Percentiles rank a stretch among this genome's conserved stretches.
phyloP scores from a whole-genome alignment of 495 filamentous ascomycete species.

The Daldinia concentrica region DNA sequence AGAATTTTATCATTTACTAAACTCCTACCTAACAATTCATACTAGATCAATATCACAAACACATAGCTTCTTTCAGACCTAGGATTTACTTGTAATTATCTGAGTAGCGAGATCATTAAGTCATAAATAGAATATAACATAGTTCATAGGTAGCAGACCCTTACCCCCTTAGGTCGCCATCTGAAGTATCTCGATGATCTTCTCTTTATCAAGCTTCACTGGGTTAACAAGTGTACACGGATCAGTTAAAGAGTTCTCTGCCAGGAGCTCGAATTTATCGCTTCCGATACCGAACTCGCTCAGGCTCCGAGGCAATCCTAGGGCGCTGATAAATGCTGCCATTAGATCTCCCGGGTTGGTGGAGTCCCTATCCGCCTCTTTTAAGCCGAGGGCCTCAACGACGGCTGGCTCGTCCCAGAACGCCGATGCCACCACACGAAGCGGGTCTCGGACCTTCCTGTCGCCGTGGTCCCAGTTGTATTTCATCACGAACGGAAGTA shows the following conservation, averaged over 20 bases:
- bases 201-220: conserved; percentile 46
- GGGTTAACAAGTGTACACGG: conserved; percentile 50
- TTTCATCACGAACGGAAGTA: conserved; percentile 68
- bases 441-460: conserved; percentile 55
- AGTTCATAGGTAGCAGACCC: not conserved
- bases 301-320: conserved; percentile 48
- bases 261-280: conserved; percentile 48
- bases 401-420: conserved; percentile 60
- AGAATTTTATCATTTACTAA: not conserved
- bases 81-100: not conserved
- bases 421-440: conserved; percentile 58
- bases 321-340: conserved; percentile 44
- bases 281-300: conserved; percentile 48
- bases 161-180: conserved; percentile 33
- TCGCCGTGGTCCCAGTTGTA: conserved; percentile 59
- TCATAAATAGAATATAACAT: not conserved
- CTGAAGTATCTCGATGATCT: conserved; percentile 50
- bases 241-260: conserved; percentile 50
- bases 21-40: not conserved
- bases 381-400: conserved; percentile 50
- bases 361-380: conserved; percentile 47
- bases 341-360: conserved; percentile 47
- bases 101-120: not conserved
- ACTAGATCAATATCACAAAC: not conserved
- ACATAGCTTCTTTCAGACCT: not conserved